Evolutionary conservation across 2,329 filamentous ascomycete genomes (phyloP).

Genomic region (Claviceps africana): DNA sequence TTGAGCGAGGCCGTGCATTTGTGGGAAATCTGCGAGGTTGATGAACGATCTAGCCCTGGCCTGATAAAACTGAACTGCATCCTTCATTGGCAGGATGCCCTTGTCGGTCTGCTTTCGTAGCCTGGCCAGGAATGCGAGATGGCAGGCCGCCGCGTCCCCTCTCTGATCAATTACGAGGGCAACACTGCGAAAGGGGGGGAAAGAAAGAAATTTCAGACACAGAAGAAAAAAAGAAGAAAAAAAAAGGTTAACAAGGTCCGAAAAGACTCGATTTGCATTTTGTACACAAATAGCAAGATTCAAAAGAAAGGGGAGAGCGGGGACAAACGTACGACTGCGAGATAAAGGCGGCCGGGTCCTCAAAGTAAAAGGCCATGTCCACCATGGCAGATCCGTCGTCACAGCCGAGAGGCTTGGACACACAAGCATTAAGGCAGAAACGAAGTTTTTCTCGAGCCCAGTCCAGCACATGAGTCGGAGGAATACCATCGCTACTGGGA

Average conservation of each 20-base stretch:
- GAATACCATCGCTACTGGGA: background rate
- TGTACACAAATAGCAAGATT: background rate
- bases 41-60: conserved; percentile 3
- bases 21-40: conserved; percentile 3
- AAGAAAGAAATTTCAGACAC: background rate
- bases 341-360: conserved; percentile 4
- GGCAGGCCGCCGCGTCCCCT: background rate
- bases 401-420: background rate
- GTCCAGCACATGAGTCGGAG: conserved; percentile 2
- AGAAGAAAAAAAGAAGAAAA: background rate
- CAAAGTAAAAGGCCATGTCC: conserved; percentile 9
- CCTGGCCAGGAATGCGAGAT: conserved; percentile 5
- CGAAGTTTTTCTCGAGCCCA: conserved; percentile 7
- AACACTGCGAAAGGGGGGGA: conserved; percentile 2
- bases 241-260: background rate
- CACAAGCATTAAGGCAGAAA: background rate
- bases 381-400: conserved; percentile 8
- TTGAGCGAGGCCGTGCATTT: background rate
- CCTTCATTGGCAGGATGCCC: background rate
- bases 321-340: conserved; percentile 4
- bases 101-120: background rate
- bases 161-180: conserved; percentile 2
- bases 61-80: conserved; percentile 1
- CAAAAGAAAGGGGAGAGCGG: background rate
- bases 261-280: background rate